Evolutionary conservation across 805 yeast genomes (phyloP).

Genomic region (Candida qinlingensis): DNA sequence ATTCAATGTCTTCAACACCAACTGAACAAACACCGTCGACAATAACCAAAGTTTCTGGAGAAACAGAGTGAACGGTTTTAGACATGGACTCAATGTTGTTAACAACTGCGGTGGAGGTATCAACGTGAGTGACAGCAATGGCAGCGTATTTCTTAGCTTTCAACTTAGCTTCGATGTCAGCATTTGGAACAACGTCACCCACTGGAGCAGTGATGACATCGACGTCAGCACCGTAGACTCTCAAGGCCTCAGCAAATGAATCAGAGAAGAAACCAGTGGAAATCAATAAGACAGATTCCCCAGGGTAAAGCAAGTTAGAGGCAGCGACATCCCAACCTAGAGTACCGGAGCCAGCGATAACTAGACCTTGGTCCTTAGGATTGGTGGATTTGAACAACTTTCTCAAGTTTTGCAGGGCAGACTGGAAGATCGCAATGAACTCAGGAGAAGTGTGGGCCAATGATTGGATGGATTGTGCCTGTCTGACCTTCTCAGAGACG

Average conservation of each 20-base stretch:
- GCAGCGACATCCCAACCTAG: slow-evolving; percentile 92
- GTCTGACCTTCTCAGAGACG: slow-evolving; percentile 72
- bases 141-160: slow-evolving; percentile 49
- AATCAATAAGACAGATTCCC: slow-evolving; percentile 72
- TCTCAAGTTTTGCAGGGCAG: slow-evolving; percentile 62
- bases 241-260: slow-evolving; percentile 70
- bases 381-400: slow-evolving; percentile 66
- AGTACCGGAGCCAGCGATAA: slow-evolving; percentile 88
- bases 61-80: slow-evolving; percentile 48
- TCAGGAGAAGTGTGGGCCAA: slow-evolving; percentile 89
- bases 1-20: slow-evolving; percentile 81
- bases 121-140: slow-evolving; percentile 90
- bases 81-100: slow-evolving; percentile 63
- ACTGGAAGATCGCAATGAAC: slow-evolving; percentile 68
- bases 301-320: slow-evolving; percentile 61
- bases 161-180: slow-evolving; percentile 51
- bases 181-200: slow-evolving; percentile 64
- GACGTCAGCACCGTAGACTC: slow-evolving; percentile 69
- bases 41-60: slow-evolving; percentile 77
- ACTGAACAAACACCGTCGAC: slow-evolving; percentile 96
- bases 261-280: slow-evolving; percentile 91
- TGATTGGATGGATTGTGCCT: slow-evolving; percentile 78
- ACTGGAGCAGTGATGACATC: slow-evolving; percentile 66
- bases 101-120: slow-evolving; percentile 93
- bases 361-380: slow-evolving; percentile 68